Conservation (phyloP, 2,329 filamentous ascomycete genomes). For the Trichophyton verrucosum region DNA sequence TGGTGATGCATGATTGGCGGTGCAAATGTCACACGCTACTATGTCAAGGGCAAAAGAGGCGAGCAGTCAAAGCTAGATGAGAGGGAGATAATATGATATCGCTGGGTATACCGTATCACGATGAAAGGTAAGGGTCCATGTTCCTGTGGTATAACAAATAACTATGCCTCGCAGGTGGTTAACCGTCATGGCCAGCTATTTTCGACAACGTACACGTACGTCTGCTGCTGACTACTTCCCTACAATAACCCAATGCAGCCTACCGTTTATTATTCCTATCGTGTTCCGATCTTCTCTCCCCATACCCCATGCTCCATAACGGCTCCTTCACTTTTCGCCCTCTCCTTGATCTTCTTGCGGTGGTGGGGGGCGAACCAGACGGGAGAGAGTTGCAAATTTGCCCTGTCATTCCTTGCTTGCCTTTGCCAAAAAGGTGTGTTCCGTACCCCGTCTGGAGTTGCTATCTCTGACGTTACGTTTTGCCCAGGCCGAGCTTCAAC, state of each 20-base stretch:
- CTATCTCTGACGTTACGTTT: background rate
- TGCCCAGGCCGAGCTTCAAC: background rate
- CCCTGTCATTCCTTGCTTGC: background rate
- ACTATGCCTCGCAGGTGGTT: background rate
- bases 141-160: slow-evolving; percentile 1
- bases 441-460: background rate
- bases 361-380: background rate
- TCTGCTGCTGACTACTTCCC: background rate
- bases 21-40: background rate
- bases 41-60: background rate
- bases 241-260: background rate
- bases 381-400: background rate
- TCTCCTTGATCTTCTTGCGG: background rate
- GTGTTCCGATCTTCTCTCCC: background rate
- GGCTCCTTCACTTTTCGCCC: background rate
- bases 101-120: background rate
- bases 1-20: background rate
- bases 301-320: background rate
- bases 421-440: background rate
- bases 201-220: background rate
- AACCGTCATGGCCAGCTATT: background rate
- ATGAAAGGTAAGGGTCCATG: background rate
- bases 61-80: background rate
- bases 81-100: background rate
- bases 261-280: background rate